Base-by-base conservation (phyloP, 2,329 filamentous ascomycete genomes). In the Ascosphaera aggregata region DNA sequence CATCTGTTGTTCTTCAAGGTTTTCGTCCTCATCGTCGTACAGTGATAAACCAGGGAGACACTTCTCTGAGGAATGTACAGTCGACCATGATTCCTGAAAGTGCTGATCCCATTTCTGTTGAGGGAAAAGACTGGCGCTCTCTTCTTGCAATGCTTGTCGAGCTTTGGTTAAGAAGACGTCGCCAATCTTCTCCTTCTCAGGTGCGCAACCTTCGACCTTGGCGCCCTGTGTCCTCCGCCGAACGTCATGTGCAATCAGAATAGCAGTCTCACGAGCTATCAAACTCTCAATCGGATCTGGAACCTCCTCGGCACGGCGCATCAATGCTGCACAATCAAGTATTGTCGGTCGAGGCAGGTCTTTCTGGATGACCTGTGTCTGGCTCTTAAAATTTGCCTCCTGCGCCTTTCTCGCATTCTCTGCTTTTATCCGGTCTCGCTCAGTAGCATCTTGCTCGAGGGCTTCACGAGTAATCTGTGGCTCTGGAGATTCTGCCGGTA, bases 311-410 rank as follows among this genome's bases (percentile, higher is more conserved):
- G 77, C 78, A 22, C 64, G 65, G 44, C 72, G 67, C 39, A 84
- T 53, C 46, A 95, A 60, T 1, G 65, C 64, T 38, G 74, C 63
- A 17, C 89, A 57, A 53, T 95, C 76, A 11, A 95, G 64, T 2
- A 67, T 59, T 1, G 67, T 65, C 1, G 89, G 84, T 35, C 86
- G 70, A 5, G 89, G 89, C 9, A 98, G 63, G 3, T 70, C 71
- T 47, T 69, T 74, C 58, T 95, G 86, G 56, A 94, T 74, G n/a
- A 92, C 85, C 51, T 92, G 84, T 1, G 80, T 91, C 49, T 89
- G 76, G 38, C 85, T 69, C 54, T 72, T 76, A 50, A 82, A 79
- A 48, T 95, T 85, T 9, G 68, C 59, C 49, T 67, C 54, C 53
- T 76, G 64, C 58, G 71, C 51, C 38, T 76, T 79, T 50, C 85